These are phyloP conservation scores for Didymella lethalis DNA, from an alignment of 2,329 filamentous ascomycete genomes.

Conservation along the genomic window DNA sequence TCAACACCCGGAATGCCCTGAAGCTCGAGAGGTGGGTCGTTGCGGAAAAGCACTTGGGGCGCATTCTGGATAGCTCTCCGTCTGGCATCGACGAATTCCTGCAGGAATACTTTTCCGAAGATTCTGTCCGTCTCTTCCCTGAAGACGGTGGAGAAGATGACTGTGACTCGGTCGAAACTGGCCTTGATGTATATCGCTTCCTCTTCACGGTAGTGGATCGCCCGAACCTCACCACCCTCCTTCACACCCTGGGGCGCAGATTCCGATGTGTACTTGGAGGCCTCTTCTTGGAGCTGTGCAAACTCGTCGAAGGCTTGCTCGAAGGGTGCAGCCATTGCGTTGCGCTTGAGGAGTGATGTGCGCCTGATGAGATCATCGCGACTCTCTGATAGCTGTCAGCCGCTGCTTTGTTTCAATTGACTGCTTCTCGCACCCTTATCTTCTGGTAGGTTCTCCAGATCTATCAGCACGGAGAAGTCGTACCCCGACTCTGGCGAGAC, in stretches of 20 bases:
- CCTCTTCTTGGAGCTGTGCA: conserved; percentile 83
- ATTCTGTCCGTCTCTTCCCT: conserved; percentile 96
- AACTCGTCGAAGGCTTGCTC: conserved; percentile 96
- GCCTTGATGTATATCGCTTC: conserved; percentile 99
- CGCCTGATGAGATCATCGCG: conserved; percentile 86
- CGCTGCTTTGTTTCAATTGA: background rate
- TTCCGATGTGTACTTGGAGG: conserved; percentile 91
- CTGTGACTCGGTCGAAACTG: conserved; percentile 94
- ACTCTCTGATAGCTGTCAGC: conserved; percentile 66
- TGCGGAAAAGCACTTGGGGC: conserved; percentile 94
- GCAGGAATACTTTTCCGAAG: conserved; percentile 97
- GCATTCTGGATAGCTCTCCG: conserved; percentile 97
- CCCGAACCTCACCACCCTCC: conserved; percentile 91
- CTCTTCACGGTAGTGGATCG: conserved; percentile 98
- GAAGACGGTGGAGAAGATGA: conserved; percentile 99
- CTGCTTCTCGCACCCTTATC: conserved; percentile 67
- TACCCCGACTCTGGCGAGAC: conserved; percentile 87
- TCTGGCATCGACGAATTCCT: conserved; percentile 97
- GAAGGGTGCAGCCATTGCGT: conserved; percentile 98
- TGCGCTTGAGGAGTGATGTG: conserved; percentile 92
- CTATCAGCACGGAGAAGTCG: conserved; percentile 92
- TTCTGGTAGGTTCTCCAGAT: conserved; percentile 84
- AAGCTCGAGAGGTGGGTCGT: conserved; percentile 91
- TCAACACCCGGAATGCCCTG: conserved; percentile 86
- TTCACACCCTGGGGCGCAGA: conserved; percentile 88